Evolutionary conservation across 2,329 filamentous ascomycete genomes (phyloP).

Genomic region (Phialemoniopsis sp.): DNA sequence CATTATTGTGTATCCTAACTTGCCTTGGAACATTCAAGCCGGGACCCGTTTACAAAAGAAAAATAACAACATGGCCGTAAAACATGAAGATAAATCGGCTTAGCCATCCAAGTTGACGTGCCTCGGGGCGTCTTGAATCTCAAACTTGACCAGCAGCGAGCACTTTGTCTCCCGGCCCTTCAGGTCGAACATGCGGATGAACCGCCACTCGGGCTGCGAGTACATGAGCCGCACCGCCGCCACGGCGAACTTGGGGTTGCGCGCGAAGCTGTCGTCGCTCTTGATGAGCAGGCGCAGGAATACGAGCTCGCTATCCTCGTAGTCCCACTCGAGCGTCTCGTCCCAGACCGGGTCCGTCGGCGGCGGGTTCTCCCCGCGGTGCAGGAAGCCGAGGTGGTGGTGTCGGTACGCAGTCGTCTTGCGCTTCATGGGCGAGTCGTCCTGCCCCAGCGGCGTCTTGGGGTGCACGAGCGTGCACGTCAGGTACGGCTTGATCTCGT

Average conservation of each 20-base stretch:
- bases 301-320: conserved; percentile 60
- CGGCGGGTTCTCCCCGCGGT: conserved; percentile 53
- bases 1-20: too few species aligned
- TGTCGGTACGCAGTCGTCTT: conserved; percentile 60
- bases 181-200: conserved; percentile 61
- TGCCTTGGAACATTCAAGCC: too few species aligned
- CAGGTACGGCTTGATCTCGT: conserved; percentile 58
- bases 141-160: conserved; percentile 57
- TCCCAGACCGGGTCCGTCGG: conserved; percentile 62
- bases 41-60: too few species aligned
- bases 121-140: conserved; percentile 36
- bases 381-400: conserved; percentile 53
- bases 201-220: conserved; percentile 53
- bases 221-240: conserved; percentile 57
- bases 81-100: too few species aligned
- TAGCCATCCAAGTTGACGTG: too few species aligned
- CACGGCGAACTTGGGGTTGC: conserved; percentile 59
- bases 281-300: conserved; percentile 65
- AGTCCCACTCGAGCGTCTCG: conserved; percentile 64
- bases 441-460: conserved; percentile 22
- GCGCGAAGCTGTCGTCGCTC: conserved; percentile 58
- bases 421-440: conserved; percentile 49
- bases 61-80: too few species aligned
- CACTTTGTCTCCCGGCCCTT: conserved; percentile 61
- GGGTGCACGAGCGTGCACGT: conserved; percentile 63